Evolutionary conservation across 2,329 filamentous ascomycete genomes (phyloP).

Genomic region (Rugonectria rugulosa): DNA sequence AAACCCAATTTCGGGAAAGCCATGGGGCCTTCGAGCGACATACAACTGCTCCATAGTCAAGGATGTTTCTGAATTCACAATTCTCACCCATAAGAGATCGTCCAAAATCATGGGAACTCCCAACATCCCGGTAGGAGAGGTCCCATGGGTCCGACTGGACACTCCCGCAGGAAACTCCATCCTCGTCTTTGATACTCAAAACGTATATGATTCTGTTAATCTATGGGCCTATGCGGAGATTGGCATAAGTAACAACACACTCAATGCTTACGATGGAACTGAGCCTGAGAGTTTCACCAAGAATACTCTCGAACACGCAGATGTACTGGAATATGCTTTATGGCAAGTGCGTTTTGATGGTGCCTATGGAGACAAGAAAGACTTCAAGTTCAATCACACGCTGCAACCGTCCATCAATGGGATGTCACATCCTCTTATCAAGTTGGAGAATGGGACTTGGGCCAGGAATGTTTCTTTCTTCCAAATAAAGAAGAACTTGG

Average conservation of each 20-base stretch:
- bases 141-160: neutral
- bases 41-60: conserved; percentile 21
- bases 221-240: neutral
- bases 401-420: neutral
- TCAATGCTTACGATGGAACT: neutral
- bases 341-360: neutral
- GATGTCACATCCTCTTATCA: neutral
- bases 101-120: neutral
- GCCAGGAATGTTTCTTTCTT: neutral
- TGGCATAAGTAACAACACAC: neutral
- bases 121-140: neutral
- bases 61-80: conserved; percentile 17
- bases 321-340: neutral
- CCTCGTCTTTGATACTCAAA: neutral
- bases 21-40: conserved; percentile 19
- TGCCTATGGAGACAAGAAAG: neutral
- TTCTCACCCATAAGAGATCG: conserved; percentile 20
- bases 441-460: neutral
- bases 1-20: conserved; percentile 10
- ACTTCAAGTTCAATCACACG: neutral
- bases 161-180: neutral
- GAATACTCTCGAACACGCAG: neutral
- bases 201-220: neutral
- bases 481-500: neutral
- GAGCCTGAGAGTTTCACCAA: neutral